Evolutionary conservation across 148 eudicot genomes (phyloP).

Genomic region (Pouteria glomerata): DNA sequence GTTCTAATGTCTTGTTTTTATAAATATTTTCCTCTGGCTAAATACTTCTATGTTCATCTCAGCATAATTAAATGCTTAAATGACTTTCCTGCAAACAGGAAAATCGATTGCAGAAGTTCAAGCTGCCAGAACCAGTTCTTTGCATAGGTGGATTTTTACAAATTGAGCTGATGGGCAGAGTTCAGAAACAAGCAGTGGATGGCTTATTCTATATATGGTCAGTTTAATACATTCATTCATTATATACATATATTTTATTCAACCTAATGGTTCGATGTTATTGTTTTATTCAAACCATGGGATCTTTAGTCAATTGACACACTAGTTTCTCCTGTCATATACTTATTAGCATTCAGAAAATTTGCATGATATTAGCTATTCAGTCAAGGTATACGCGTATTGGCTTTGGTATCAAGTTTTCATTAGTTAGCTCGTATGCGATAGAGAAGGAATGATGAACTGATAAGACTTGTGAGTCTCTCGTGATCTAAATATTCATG

Average conservation of each 20-base stretch:
- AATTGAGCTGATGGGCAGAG: slow-evolving; percentile 77
- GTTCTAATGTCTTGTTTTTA: neutral
- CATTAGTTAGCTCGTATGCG: too few relatives aligned
- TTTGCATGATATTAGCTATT: too few relatives aligned
- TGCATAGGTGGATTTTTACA: slow-evolving; percentile 77
- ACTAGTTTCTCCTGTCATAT: neutral
- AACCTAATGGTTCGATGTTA: neutral
- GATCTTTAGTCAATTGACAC: neutral
- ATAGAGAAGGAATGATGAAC: too few relatives aligned
- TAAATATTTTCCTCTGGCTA: neutral
- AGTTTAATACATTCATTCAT: slow-evolving; percentile 13
- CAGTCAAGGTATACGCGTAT: too few relatives aligned
- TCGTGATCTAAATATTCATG: too few relatives aligned
- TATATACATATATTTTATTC: neutral
- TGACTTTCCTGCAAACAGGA: slow-evolving; percentile 42
- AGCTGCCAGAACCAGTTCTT: slow-evolving; percentile 72
- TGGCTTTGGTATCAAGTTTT: too few relatives aligned
- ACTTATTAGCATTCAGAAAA: too few relatives aligned
- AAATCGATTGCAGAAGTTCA: slow-evolving; percentile 54
- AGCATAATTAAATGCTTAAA: slow-evolving; percentile 3
- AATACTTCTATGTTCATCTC: neutral
- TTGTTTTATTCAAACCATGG: neutral
- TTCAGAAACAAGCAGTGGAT: slow-evolving; percentile 75
- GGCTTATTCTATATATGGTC: slow-evolving; percentile 68
- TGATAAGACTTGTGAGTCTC: too few relatives aligned